Conservation (phyloP, 1,284 basidiomycete genomes). For the Moesziomyces antarcticus region DNA sequence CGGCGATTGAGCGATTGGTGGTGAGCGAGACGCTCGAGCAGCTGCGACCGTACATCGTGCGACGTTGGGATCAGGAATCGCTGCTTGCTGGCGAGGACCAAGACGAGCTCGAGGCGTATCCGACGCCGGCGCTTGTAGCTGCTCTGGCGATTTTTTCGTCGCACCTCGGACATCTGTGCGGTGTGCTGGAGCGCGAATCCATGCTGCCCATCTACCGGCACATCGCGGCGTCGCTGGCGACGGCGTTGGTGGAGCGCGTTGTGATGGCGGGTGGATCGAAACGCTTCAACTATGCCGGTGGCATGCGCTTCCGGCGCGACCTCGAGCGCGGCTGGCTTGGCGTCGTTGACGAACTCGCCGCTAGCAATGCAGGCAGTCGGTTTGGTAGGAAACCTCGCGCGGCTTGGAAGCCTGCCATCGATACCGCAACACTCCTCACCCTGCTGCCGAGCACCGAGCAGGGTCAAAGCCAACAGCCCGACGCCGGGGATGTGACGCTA, state of each 20-base stretch:
- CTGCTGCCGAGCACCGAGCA: slow-evolving; percentile 8
- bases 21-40: slow-evolving; percentile 55
- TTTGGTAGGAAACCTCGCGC: slow-evolving; percentile 51
- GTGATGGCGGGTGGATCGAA: slow-evolving; percentile 51
- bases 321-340: slow-evolving; percentile 57
- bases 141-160: slow-evolving; percentile 53
- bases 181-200: slow-evolving; percentile 42
- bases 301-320: slow-evolving; percentile 41
- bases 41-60: slow-evolving; percentile 44
- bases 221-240: slow-evolving; percentile 28
- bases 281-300: slow-evolving; percentile 29
- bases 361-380: neutral
- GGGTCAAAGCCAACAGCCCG: neutral
- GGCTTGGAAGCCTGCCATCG: slow-evolving; percentile 39
- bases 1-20: slow-evolving; percentile 51
- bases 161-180: slow-evolving; percentile 52
- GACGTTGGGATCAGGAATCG: slow-evolving; percentile 40
- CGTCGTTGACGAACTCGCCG: slow-evolving; percentile 40
- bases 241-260: slow-evolving; percentile 55
- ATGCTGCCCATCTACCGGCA: slow-evolving; percentile 54
- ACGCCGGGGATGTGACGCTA: slow-evolving; percentile 7
- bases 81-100: slow-evolving; percentile 3
- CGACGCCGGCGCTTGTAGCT: slow-evolving; percentile 55
- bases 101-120: slow-evolving; percentile 27
- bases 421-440: slow-evolving; percentile 21